phyloP scores from a whole-genome alignment of 2,329 filamentous ascomycete species.

The Aspergillus sp. region DNA sequence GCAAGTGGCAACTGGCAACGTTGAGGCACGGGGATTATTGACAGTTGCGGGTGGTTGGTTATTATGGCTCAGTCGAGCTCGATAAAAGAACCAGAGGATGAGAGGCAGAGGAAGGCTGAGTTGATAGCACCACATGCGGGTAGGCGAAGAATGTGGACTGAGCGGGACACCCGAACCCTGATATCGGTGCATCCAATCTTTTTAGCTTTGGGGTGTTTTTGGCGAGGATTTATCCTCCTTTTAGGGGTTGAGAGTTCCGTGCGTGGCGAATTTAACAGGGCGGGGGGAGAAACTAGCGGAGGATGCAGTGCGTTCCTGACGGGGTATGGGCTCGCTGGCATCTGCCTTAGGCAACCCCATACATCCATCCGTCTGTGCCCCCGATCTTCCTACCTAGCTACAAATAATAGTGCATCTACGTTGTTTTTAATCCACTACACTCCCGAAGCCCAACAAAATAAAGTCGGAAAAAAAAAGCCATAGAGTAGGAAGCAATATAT shows the following conservation, averaged over 20 bases:
- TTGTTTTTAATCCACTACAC: neutral
- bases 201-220: neutral
- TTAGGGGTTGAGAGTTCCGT: constrained; percentile 2
- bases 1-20: neutral
- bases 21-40: neutral
- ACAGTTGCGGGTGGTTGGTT: neutral
- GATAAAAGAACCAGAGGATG: neutral
- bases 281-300: neutral
- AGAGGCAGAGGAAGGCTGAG: neutral
- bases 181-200: neutral
- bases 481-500: neutral
- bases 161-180: neutral
- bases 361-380: neutral
- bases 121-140: neutral
- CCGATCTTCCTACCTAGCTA: neutral
- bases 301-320: constrained; percentile 1
- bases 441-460: neutral
- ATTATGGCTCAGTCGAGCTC: neutral
- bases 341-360: neutral
- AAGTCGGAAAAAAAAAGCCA: neutral
- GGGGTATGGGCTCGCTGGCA: neutral
- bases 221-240: neutral
- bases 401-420: neutral
- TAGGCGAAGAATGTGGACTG: neutral
- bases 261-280: constrained; percentile 12